These are phyloP conservation scores for Clitoria ternatea DNA, from an alignment of 306 rosid species.

Conservation along the genomic window DNA sequence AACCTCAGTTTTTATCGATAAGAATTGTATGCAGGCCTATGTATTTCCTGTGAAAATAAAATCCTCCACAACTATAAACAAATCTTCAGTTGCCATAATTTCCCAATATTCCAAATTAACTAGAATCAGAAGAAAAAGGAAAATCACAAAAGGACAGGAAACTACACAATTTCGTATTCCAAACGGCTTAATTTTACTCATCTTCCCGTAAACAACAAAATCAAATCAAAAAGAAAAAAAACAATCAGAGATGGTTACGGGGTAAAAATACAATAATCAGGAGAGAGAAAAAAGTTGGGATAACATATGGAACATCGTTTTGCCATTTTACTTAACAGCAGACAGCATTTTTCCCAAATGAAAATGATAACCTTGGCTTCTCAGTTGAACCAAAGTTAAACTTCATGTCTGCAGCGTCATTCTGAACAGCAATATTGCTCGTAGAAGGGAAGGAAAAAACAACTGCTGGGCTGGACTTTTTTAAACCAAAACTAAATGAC, in stretches of 20 bases:
- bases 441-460: conserved; percentile 78
- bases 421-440: conserved; percentile 32
- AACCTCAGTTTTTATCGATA: no score
- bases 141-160: background rate
- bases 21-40: background rate
- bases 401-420: conserved; percentile 44
- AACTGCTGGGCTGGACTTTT: conserved; percentile 40
- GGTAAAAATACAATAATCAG: background rate
- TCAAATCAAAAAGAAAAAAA: background rate
- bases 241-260: background rate
- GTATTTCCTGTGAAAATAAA: background rate
- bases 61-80: background rate
- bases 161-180: background rate
- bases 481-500: conserved; percentile 55
- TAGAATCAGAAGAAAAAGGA: background rate
- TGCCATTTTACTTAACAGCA: conserved; percentile 36
- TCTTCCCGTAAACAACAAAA: background rate
- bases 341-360: conserved; percentile 47
- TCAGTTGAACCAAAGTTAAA: conserved; percentile 67
- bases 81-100: background rate
- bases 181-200: background rate
- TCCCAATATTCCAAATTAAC: background rate
- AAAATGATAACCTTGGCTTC: conserved; percentile 50
- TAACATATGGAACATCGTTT: background rate
- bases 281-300: background rate